Evolutionary conservation across 192 early-diverging fungal genomes (phyloP), one percentile per base, ranked within the genome.

Genomic region (Chytriomyces confervae): DNA sequence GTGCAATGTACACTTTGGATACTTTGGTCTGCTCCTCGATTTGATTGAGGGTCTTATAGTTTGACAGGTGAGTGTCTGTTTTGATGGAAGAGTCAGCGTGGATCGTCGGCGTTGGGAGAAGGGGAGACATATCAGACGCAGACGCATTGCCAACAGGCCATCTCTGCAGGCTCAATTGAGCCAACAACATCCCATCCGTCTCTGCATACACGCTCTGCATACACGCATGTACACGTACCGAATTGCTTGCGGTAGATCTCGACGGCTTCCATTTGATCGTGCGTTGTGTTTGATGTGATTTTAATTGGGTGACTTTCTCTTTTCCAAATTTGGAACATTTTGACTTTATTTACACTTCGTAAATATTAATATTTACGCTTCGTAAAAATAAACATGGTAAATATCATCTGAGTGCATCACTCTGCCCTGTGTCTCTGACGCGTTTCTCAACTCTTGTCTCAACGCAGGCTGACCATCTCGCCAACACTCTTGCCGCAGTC

Each of bases 1-100:
- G 50, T 24, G 79, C 79, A 57, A 83, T 77, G 76, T 80, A 82
- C 5, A 84, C 83, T 77, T 86, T 86, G 50, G 76, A 67, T 45
- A 86, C 81, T 46, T 80, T 78, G 24, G 82, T 84, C 47, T 68
- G 24, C 27, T 64, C 62, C 71, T 86, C 82, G 60, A 82, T 68
- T 43, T 77, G 50, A 66, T 79, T 78, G 24, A 84, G 68, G 45
- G 83, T 79, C 65, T 77, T 29, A 73, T 79, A 84, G 60, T 84
- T 75, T 51, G 51, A 62, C 62, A 84, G 69, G 79, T 84, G 80
- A 53, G 63, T 75, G 72, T 84, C 79, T 78, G 50, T 18, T 18
- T 13, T 20, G 47, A 20, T 50, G 7, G 67, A 46, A 5, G 69
- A 72, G 51, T 16, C 8, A 53, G 57, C 50, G 69, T 13, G 20